Percentiles rank a stretch among this genome's conserved stretches.
These are phyloP conservation scores for Hordeum marinum DNA, from an alignment of 176 grass and related monocot species.

Conservation along the genomic window DNA sequence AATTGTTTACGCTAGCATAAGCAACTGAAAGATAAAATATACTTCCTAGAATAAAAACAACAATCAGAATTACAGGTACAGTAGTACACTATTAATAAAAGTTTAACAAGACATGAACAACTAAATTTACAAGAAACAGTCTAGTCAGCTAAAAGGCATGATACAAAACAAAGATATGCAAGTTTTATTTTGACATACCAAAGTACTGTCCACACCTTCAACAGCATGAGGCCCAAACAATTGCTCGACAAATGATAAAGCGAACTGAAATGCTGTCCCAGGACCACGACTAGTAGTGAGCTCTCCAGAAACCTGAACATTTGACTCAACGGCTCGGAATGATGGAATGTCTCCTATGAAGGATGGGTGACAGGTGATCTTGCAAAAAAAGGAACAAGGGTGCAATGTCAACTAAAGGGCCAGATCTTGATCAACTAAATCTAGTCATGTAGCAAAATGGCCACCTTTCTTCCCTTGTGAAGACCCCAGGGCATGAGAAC, in stretches of 20 bases:
- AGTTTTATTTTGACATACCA: conserved; percentile 48
- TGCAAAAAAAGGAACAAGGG: conserved; percentile 23
- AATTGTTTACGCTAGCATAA: background rate
- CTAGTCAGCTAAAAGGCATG: background rate
- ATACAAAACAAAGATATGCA: conserved; percentile 3
- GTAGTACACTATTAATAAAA: background rate
- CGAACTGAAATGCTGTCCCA: conserved; percentile 80
- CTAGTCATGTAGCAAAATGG: conserved; percentile 5
- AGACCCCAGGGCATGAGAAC: conserved; percentile 85
- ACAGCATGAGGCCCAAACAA: conserved; percentile 59
- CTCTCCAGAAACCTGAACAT: conserved; percentile 78
- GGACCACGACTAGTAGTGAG: conserved; percentile 89
- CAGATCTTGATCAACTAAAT: background rate
- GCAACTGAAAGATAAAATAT: conserved; percentile 17
- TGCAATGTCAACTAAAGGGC: background rate
- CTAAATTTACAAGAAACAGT: background rate
- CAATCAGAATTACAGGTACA: background rate
- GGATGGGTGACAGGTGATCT: conserved; percentile 94
- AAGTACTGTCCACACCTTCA: conserved; percentile 45
- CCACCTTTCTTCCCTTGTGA: conserved; percentile 77
- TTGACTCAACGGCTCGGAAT: conserved; percentile 80
- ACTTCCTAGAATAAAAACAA: background rate
- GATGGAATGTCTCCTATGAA: conserved; percentile 82
- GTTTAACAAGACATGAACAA: background rate
- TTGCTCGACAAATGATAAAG: conserved; percentile 84